Base-by-base conservation (phyloP, 169 alveolate genomes). In the Plasmodium berghei region DNA sequence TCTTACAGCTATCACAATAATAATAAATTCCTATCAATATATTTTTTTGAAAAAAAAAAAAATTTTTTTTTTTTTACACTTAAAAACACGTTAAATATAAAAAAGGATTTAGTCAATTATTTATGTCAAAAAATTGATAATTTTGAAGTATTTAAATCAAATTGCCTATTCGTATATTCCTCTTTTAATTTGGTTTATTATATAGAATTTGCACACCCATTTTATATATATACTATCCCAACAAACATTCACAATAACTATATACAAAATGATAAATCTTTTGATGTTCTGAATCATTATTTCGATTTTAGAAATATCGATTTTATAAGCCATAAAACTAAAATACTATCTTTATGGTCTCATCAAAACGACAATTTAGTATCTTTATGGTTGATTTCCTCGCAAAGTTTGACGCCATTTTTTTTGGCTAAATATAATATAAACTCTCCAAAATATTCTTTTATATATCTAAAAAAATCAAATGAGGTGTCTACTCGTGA, bases 271-370 rank as follows among this genome's bases (percentile, higher is more conserved):
- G 48, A 22, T n/a, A 8, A 54, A 20, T 9, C 6, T 1, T 22
- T 12, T 12, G 5, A 22, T 48, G 5, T 59, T 45, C 14, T 86
- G 1, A n/a, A 63, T 1, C 46, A 2, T 1, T 55, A 45, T 40
- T 86, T 48, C 59, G 0, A 71, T 54, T 42, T 52, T 6, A 12
- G 10, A 16, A 74, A 22, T 2, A 16, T 40, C 4, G 22, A n/a
- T 10, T 14, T 1, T 48, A 3, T 1, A 22, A 3, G 20, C 9
- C n/a, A 12, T 22, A 61, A 48, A 16, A 55, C 22, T 40, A 71
- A 62, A 18, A 86, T 86, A 48, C 22, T 86, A 45, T 86, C 91
- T 18, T 40, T 70, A 9, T 86, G 91, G 91, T n/a, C 77, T 34
- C 91, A 86, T 20, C 71, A 86, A 34, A 26, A 58, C 10, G 87